Percentiles rank a stretch among this genome's conserved stretches.
phyloP scores from a whole-genome alignment of 495 filamentous ascomycete genomes.

The Daldinia decipiens region DNA sequence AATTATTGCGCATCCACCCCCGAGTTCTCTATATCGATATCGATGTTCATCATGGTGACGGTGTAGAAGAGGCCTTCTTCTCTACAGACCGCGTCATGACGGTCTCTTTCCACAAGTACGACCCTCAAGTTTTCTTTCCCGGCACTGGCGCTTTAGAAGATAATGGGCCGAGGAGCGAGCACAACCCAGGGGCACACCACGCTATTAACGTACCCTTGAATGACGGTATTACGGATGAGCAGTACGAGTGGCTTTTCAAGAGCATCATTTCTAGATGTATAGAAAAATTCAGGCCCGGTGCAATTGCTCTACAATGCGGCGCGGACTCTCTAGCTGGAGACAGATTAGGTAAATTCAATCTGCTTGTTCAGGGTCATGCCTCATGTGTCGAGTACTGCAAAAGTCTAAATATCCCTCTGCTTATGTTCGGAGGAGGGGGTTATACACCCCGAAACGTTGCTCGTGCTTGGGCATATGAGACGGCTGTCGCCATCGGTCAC shows the following conservation, averaged over 20 bases:
- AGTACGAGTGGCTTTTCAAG: slow-evolving; percentile 87
- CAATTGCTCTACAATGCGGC: slow-evolving; percentile 95
- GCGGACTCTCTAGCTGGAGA: slow-evolving; percentile 96
- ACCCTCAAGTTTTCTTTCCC: slow-evolving; percentile 88
- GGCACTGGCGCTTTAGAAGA: slow-evolving; percentile 94
- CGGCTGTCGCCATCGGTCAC: slow-evolving; percentile 84
- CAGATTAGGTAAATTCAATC: slow-evolving; percentile 92
- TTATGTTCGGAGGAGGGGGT: slow-evolving; percentile 93
- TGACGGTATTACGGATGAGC: slow-evolving; percentile 93
- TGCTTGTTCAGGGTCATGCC: slow-evolving; percentile 93
- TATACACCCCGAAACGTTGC: slow-evolving; percentile 99
- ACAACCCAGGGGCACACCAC: slow-evolving; percentile 91
- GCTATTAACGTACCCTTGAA: slow-evolving; percentile 95
- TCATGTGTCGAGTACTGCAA: slow-evolving; percentile 91
- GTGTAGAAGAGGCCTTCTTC: slow-evolving; percentile 96
- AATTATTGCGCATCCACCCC: slow-evolving; percentile 85
- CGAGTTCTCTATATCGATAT: slow-evolving; percentile 98
- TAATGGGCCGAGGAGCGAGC: slow-evolving; percentile 84
- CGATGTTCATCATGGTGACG: slow-evolving; percentile 97
- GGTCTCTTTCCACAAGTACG: slow-evolving; percentile 96
- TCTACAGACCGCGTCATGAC: slow-evolving; percentile 97
- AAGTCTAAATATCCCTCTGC: slow-evolving; percentile 75
- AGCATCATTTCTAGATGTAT: slow-evolving; percentile 80
- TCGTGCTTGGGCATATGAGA: slow-evolving; percentile 95
- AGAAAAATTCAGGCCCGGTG: slow-evolving; percentile 78